Evolutionary conservation across 306 rosid genomes (phyloP).

Genomic region (Sindora glabra): DNA sequence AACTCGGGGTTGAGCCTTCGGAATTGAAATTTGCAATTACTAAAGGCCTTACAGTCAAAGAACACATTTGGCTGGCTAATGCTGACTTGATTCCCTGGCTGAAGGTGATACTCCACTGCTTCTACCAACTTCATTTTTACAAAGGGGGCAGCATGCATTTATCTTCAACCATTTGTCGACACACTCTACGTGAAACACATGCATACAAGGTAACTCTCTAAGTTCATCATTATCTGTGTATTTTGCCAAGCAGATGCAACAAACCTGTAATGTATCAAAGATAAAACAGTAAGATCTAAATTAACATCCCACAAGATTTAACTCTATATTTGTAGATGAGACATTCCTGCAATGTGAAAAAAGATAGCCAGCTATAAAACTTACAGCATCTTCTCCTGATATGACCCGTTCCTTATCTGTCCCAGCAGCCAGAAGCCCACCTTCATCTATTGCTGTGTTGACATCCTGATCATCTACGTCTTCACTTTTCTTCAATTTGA

Average conservation of each 20-base stretch:
- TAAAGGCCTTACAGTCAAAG: background rate
- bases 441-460: slow-evolving; percentile 31
- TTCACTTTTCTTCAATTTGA: slow-evolving; percentile 43
- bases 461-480: slow-evolving; percentile 16
- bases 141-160: slow-evolving; percentile 68
- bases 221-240: slow-evolving; percentile 61
- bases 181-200: slow-evolving; percentile 58
- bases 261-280: slow-evolving; percentile 35
- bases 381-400: slow-evolving; percentile 79
- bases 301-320: background rate
- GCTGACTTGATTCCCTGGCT: slow-evolving; percentile 35
- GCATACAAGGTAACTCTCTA: slow-evolving; percentile 60
- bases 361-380: slow-evolving; percentile 11
- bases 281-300: background rate
- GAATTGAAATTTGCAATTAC: background rate
- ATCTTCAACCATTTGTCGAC: slow-evolving; percentile 78
- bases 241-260: slow-evolving; percentile 69
- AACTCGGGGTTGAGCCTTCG: background rate
- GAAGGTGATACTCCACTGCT: slow-evolving; percentile 12
- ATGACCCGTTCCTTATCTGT: slow-evolving; percentile 55
- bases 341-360: background rate
- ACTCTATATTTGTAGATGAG: background rate
- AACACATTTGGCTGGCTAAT: background rate
- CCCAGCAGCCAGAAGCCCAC: slow-evolving; percentile 65
- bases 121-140: slow-evolving; percentile 49